Conservation (phyloP, 805 yeast genomes). For the Cyberlindnera suaveolens region DNA sequence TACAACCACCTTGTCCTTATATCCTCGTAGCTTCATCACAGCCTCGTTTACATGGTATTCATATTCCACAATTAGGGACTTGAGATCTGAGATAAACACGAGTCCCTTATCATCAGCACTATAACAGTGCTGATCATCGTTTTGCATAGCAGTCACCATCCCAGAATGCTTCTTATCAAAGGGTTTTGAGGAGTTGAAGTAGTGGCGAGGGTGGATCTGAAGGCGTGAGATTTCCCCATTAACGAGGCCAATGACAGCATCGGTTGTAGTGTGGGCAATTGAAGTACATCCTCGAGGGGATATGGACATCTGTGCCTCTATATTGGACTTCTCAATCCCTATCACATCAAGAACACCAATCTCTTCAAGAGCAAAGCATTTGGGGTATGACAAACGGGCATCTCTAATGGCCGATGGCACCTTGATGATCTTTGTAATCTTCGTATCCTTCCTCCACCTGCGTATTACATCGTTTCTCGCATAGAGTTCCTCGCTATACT, state of each 20-base stretch:
- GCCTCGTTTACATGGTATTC: constrained; percentile 5
- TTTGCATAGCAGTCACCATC: constrained; percentile 12
- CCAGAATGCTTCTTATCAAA: constrained; percentile 7
- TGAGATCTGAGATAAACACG: constrained; percentile 15
- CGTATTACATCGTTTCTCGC: constrained; percentile 22
- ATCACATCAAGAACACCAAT: constrained; percentile 13
- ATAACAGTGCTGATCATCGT: constrained; percentile 13
- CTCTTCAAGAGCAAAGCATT: constrained; percentile 10
- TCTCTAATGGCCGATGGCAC: constrained; percentile 6
- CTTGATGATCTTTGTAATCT: constrained; percentile 6
- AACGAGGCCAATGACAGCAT: constrained; percentile 15
- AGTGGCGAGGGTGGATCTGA: constrained; percentile 11
- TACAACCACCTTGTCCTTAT: constrained; percentile 6
- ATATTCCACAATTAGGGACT: constrained; percentile 4
- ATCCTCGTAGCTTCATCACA: constrained; percentile 9
- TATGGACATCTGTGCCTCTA: neutral
- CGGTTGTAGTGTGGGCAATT: constrained; percentile 7
- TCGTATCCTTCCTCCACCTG: constrained; percentile 15
- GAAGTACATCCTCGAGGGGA: constrained; percentile 14
- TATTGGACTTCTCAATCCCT: constrained; percentile 11
- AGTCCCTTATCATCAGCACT: constrained; percentile 19
- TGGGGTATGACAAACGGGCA: constrained; percentile 14
- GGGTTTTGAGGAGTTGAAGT: constrained; percentile 6
- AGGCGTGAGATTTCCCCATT: constrained; percentile 16
- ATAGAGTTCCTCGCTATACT: constrained; percentile 30